Evolutionary conservation across 2,329 filamentous ascomycete species (phyloP).

Genomic region (Colletotrichum somersetense): DNA sequence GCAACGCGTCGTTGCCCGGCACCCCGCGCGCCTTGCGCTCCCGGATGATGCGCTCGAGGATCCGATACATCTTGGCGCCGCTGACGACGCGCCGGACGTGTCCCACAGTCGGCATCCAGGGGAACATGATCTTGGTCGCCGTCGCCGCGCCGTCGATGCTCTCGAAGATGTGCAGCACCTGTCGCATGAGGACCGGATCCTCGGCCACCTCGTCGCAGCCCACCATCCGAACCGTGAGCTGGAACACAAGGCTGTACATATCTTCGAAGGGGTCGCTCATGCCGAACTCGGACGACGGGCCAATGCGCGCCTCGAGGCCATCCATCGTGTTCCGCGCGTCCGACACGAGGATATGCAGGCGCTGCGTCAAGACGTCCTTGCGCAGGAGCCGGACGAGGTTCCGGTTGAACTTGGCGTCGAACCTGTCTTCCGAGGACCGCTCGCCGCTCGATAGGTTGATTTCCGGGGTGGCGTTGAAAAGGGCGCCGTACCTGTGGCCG

Average conservation of each 20-base stretch:
- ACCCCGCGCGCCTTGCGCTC: conserved; percentile 57
- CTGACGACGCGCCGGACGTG: conserved; percentile 58
- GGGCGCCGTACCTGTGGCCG: conserved; percentile 46
- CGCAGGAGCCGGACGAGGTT: conserved; percentile 53
- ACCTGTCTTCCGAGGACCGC: conserved; percentile 41
- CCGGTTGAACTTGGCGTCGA: conserved; percentile 46
- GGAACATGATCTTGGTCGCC: conserved; percentile 63
- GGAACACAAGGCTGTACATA: conserved; percentile 65
- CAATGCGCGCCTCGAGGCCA: conserved; percentile 48
- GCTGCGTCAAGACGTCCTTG: conserved; percentile 53
- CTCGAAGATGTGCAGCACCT: conserved; percentile 60
- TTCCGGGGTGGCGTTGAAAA: conserved; percentile 50
- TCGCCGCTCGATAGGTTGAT: conserved; percentile 35
- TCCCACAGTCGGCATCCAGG: conserved; percentile 61
- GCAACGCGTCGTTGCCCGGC: conserved; percentile 63
- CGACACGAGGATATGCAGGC: conserved; percentile 57
- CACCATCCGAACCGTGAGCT: conserved; percentile 69
- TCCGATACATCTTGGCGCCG: conserved; percentile 61
- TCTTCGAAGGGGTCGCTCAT: conserved; percentile 66
- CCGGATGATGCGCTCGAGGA: conserved; percentile 62
- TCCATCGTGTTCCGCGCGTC: conserved; percentile 57
- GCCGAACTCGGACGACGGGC: conserved; percentile 36
- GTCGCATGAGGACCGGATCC: conserved; percentile 55
- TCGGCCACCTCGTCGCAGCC: conserved; percentile 67
- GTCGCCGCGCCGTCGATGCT: conserved; percentile 59